Evolutionary conservation across 1,139 yeast species (phyloP).

Genomic region (Debaryomyces robertsiae): DNA sequence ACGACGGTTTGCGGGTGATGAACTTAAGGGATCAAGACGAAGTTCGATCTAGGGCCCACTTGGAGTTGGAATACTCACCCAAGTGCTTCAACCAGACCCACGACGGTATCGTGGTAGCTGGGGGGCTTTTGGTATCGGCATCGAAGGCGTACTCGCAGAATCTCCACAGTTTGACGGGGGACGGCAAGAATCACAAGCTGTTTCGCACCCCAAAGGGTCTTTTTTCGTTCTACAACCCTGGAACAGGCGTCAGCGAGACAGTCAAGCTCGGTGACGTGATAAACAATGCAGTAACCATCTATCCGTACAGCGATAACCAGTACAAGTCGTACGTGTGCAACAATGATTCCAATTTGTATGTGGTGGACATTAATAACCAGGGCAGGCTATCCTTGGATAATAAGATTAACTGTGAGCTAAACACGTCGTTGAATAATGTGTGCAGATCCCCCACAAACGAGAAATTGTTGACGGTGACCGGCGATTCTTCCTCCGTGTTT

Average conservation of each 20-base stretch:
- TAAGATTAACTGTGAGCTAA: conserved; percentile 39
- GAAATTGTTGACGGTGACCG: conserved; percentile 41
- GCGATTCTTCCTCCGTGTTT: conserved; percentile 43
- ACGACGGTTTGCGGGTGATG: conserved; percentile 32
- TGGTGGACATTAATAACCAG: conserved; percentile 55
- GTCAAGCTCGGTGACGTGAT: conserved; percentile 76
- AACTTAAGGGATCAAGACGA: conserved; percentile 27
- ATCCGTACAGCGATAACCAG: conserved; percentile 37
- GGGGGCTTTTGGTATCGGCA: conserved; percentile 57
- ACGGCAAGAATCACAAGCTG: conserved; percentile 13
- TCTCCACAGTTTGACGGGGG: conserved; percentile 26
- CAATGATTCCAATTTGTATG: conserved; percentile 74
- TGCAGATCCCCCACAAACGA: conserved; percentile 32
- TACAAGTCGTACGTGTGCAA: conserved; percentile 73
- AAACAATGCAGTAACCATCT: conserved; percentile 76
- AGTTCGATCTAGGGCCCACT: conserved; percentile 28
- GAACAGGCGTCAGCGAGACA: conserved; percentile 48
- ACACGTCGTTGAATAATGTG: conserved; percentile 45
- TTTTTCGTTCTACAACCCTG: conserved; percentile 57
- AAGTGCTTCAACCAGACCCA: conserved; percentile 63
- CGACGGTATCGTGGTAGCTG: conserved; percentile 63
- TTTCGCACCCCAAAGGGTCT: conserved; percentile 53
- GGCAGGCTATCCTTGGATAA: conserved; percentile 41
- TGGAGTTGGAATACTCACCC: conserved; percentile 58
- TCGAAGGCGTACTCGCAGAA: conserved; percentile 30